Percentiles rank a stretch among this genome's conserved stretches.
phyloP scores from a whole-genome alignment of 2,329 filamentous ascomycete genomes.

The Calonectria pteridis region DNA sequence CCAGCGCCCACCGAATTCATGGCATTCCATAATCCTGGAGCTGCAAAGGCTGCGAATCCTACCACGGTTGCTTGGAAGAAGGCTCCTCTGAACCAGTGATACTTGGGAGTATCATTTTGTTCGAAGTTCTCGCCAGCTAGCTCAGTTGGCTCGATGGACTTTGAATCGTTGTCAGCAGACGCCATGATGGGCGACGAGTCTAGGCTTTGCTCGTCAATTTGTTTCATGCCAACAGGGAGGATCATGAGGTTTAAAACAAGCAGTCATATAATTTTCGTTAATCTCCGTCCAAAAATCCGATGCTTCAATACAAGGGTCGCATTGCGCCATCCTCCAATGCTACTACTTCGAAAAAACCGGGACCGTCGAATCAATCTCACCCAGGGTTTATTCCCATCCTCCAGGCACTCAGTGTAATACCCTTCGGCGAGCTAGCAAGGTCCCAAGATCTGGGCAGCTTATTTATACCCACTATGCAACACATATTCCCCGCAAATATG shows the following conservation, averaged over 20 bases:
- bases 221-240: neutral
- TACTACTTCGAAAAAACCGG: neutral
- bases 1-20: conserved; percentile 29
- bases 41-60: conserved; percentile 18
- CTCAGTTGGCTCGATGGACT: neutral
- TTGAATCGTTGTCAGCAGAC: neutral
- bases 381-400: neutral
- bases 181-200: neutral
- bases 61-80: conserved; percentile 18
- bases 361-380: neutral
- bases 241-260: neutral
- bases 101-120: neutral
- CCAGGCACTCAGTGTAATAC: neutral
- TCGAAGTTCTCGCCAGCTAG: neutral
- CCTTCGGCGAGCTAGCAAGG: neutral
- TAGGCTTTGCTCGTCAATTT: too few species aligned
- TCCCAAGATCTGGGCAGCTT: neutral
- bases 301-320: neutral
- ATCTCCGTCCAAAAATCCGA: neutral
- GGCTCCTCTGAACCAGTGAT: conserved; percentile 9
- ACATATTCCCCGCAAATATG: neutral
- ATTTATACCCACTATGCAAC: neutral
- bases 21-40: conserved; percentile 50
- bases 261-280: neutral
- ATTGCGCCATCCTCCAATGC: neutral